Percentiles rank a stretch among this genome's conserved stretches.
Conservation (phyloP, 345 rosid species). For the Tarenaya hassleriana region DNA sequence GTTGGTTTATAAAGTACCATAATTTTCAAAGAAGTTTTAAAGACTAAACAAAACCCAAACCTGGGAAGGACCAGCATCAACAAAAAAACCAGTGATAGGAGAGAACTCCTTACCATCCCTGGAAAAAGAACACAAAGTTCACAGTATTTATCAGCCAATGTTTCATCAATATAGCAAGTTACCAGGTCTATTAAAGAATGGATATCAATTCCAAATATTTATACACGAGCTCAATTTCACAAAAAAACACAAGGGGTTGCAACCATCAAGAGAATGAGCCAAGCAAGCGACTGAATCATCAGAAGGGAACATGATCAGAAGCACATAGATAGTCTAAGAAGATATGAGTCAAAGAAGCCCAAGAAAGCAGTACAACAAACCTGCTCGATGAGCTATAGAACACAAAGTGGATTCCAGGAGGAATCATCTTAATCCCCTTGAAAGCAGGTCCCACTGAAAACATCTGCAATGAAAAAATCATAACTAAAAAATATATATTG, state of each 20-base stretch:
- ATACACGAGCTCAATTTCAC: neutral
- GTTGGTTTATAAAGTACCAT: neutral
- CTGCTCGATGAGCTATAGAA: conserved; percentile 76
- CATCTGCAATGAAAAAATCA: conserved; percentile 37
- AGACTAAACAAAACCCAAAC: conserved; percentile 26
- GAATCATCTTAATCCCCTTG: conserved; percentile 93
- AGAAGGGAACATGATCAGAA: neutral
- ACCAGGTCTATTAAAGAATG: neutral
- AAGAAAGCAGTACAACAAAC: conserved; percentile 23
- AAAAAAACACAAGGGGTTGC: neutral
- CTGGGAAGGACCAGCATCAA: conserved; percentile 58
- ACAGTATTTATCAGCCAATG: conserved; percentile 3
- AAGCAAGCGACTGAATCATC: neutral
- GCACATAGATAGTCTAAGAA: neutral
- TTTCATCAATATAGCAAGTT: conserved; percentile 21
- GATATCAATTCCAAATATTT: neutral
- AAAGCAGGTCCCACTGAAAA: conserved; percentile 66
- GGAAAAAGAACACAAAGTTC: conserved; percentile 19
- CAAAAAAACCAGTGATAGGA: conserved; percentile 69
- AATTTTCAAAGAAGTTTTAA: neutral
- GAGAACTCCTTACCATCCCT: conserved; percentile 88
- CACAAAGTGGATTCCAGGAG: conserved; percentile 84
- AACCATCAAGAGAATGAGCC: neutral
- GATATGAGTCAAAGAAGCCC: neutral
- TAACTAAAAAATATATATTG: neutral